A percentile compares a stretch with the other conserved stretches of the same genome.
phyloP scores from a whole-genome alignment of 2,329 filamentous ascomycete species.

The Aspergillus bombycis region DNA sequence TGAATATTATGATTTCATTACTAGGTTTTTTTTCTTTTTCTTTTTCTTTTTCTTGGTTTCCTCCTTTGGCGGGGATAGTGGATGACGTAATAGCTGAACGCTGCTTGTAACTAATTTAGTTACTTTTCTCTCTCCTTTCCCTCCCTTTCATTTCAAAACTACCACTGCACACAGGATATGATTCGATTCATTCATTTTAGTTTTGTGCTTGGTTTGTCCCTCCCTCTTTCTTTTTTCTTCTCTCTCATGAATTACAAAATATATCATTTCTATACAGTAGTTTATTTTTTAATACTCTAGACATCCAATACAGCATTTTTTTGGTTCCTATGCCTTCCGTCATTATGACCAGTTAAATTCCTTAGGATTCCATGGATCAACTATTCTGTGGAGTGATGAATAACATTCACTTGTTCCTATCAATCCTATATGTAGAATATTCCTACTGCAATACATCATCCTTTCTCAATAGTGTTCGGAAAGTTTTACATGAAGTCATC shows the following conservation, averaged over 20 bases:
- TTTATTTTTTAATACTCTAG: not conserved
- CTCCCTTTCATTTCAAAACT: not conserved
- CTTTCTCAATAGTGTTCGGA: not conserved
- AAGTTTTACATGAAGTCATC: constrained; percentile 2
- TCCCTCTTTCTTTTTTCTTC: not conserved
- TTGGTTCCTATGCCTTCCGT: not conserved
- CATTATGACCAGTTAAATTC: not conserved
- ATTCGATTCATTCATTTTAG: not conserved
- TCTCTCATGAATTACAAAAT: not conserved
- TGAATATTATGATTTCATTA: not conserved
- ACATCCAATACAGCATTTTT: not conserved
- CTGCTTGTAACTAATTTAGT: too few species aligned
- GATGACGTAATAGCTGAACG: constrained; percentile 13
- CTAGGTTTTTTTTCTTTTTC: too few species aligned
- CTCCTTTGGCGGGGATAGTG: constrained; percentile 8
- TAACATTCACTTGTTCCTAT: not conserved
- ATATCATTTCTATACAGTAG: not conserved
- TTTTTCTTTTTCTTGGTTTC: not conserved
- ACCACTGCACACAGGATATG: not conserved
- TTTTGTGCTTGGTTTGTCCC: not conserved
- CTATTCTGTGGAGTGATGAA: not conserved
- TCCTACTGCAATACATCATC: constrained; percentile 2
- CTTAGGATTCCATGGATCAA: not conserved
- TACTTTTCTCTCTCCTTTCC: not conserved
- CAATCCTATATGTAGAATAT: not conserved